Evolutionary conservation across 768 basidiomycete genomes (phyloP), one percentile per base, ranked within the genome.

Genomic region (Hirschioporus abietinus): DNA sequence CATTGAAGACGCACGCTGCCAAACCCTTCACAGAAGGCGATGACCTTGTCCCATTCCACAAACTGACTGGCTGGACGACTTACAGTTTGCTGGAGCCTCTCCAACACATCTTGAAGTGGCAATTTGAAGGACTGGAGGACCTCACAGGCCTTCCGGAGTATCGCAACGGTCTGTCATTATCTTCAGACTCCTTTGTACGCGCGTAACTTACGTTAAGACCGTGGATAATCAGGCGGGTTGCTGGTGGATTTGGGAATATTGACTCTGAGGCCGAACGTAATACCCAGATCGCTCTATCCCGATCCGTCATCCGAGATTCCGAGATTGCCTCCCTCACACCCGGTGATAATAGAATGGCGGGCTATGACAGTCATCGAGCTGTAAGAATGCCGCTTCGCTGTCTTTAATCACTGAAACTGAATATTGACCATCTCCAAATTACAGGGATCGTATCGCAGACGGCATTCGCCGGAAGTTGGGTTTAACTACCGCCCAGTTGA

Each of bases 91-190:
- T 97, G 35, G 91, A 95, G 74, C 88, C 92, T 1, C 84, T 99
- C 58, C 85, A 95, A 75, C 86, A 83, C 69, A 78, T 89, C 1
- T 81, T 95, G 7, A 82, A 84, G 0, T 99, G 96, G 95, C 78
- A 82, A 66, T 83, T 98, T n/a, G 86, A 90, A 0, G 93, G 92
- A 0, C 74, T 88, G 23, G 90, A 92, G 71, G 88, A 91, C 71
- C 86, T 95, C 85, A 97, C 95, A 0, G 96, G 96, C 1, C 77
- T 98, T 35, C 95, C 96, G 0, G 96, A 99, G 77, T 99, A 99
- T 77, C 86, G 96, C 58, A 97, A 97, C 70, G 96, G 94, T 89
- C 63, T 52, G 42, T 52, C 42, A 15, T 52, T 6, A 5, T 52
- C 64, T 60, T 58, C 52, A 18, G 20, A 68, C 64, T 71, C 65